A percentile compares a stretch with the other conserved stretches of the same genome.
phyloP scores from a whole-genome alignment of 768 basidiomycete species.

The Russula vinacea region DNA sequence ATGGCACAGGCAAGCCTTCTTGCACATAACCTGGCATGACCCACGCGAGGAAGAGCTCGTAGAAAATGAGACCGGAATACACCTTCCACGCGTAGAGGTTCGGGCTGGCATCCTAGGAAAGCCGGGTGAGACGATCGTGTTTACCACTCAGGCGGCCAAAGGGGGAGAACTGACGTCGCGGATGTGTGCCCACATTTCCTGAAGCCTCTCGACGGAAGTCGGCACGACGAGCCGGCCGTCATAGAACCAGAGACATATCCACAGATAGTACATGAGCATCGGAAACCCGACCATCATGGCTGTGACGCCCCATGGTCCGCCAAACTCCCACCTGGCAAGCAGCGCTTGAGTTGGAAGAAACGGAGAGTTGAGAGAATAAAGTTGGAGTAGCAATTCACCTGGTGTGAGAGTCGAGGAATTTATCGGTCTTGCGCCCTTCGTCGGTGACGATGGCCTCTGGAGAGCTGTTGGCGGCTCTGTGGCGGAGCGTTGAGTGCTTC shows the following conservation, averaged over 20 bases:
- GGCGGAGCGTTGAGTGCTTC: slow-evolving; percentile 32
- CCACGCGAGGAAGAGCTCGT: slow-evolving; percentile 87
- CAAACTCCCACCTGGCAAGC: slow-evolving; percentile 81
- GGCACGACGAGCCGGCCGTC: slow-evolving; percentile 79
- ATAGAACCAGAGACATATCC: slow-evolving; percentile 96
- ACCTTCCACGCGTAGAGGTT: slow-evolving; percentile 86
- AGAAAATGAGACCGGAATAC: slow-evolving; percentile 82
- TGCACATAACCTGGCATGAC: slow-evolving; percentile 90
- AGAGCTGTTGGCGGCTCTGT: slow-evolving; percentile 28
- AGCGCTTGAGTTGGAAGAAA: not conserved
- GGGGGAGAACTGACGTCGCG: slow-evolving; percentile 52
- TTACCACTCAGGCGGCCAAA: not conserved
- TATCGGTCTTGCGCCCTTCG: slow-evolving; percentile 71
- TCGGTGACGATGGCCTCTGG: slow-evolving; percentile 51
- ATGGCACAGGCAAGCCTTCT: slow-evolving; percentile 94
- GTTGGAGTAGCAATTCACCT: slow-evolving; percentile 34
- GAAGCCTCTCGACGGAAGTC: slow-evolving; percentile 56
- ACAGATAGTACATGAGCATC: slow-evolving; percentile 95
- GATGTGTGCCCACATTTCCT: slow-evolving; percentile 82
- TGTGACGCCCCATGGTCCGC: slow-evolving; percentile 85
- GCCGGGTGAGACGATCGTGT: not conserved
- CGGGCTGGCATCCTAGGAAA: slow-evolving; percentile 82
- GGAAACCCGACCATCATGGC: slow-evolving; percentile 97
- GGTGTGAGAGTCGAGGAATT: slow-evolving; percentile 52
- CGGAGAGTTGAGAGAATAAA: slow-evolving; percentile 37